phyloP scores from a whole-genome alignment of 2,329 filamentous ascomycete genomes.

The Cordyceps cicadae region DNA sequence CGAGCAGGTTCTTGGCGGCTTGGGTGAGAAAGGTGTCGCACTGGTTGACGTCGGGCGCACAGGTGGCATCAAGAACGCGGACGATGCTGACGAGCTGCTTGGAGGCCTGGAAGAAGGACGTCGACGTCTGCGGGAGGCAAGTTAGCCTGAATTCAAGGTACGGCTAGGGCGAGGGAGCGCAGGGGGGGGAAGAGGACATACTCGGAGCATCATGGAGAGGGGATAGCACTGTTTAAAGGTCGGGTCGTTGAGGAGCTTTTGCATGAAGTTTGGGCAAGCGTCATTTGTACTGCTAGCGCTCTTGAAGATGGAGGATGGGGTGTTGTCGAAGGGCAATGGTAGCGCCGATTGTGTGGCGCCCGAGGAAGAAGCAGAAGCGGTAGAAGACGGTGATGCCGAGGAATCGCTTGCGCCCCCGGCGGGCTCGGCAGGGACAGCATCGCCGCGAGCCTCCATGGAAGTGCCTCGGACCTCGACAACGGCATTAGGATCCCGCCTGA shows the following conservation, averaged over 20 bases:
- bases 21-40: constrained; percentile 59
- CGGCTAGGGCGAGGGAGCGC: not conserved
- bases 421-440: not conserved
- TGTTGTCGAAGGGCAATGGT: constrained; percentile 60
- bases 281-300: constrained; percentile 33
- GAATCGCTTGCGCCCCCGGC: not conserved
- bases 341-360: constrained; percentile 31
- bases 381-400: constrained; percentile 11
- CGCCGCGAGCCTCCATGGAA: not conserved
- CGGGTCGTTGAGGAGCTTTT: constrained; percentile 53
- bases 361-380: constrained; percentile 20
- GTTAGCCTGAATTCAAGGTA: not conserved
- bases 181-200: constrained; percentile 30
- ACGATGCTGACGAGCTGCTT: constrained; percentile 65
- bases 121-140: constrained; percentile 55
- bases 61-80: constrained; percentile 70
- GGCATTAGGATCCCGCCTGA: not conserved
- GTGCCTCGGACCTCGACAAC: not conserved
- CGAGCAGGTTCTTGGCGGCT: constrained; percentile 58
- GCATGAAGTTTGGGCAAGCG: constrained; percentile 60
- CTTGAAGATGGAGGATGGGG: constrained; percentile 54
- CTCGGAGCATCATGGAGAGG: constrained; percentile 74
- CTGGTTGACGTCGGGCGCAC: constrained; percentile 53
- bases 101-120: constrained; percentile 72
- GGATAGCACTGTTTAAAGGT: constrained; percentile 71